Evolutionary conservation across 352 stramenopile genomes (phyloP).

Genomic region (Phytophthora pisi): DNA sequence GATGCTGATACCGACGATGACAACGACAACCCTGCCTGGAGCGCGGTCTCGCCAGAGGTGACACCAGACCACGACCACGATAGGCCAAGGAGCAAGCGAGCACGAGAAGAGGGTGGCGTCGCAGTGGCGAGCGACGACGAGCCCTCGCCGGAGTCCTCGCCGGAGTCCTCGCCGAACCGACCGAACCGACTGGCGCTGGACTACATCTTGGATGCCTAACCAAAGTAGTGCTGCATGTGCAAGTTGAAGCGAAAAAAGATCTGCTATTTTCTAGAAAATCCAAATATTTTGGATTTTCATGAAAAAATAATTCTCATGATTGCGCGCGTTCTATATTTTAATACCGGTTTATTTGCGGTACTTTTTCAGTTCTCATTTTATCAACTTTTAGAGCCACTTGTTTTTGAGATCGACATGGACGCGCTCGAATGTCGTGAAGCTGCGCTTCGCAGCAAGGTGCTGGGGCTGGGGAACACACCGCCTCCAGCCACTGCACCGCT

Average conservation of each 20-base stretch:
- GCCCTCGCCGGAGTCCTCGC: background rate
- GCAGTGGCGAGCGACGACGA: conserved; percentile 18
- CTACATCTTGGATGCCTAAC: too few relatives aligned
- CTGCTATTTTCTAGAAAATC: too few relatives aligned
- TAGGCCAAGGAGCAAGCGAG: background rate
- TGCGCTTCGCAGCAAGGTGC: conserved; percentile 43
- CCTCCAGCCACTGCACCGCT: conserved; percentile 6
- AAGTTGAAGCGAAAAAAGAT: too few relatives aligned
- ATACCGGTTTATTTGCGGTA: too few relatives aligned
- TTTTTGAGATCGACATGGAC: conserved; percentile 60
- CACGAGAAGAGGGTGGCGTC: background rate
- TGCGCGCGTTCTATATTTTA: too few relatives aligned
- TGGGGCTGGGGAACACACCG: conserved; percentile 11
- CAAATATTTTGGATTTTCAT: too few relatives aligned
- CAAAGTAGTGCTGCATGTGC: too few relatives aligned
- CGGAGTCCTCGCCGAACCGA: background rate
- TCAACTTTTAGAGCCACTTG: too few relatives aligned
- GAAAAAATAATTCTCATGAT: too few relatives aligned
- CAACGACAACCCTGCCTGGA: background rate
- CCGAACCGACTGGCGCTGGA: conserved; percentile 1
- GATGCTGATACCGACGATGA: background rate
- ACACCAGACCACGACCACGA: background rate
- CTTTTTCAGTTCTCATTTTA: too few relatives aligned
- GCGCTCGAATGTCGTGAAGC: conserved; percentile 59
- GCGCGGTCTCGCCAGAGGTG: background rate